A percentile compares a stretch with the other conserved stretches of the same genome.
phyloP scores from a whole-genome alignment of 2,329 filamentous ascomycete genomes.

The Ceratocystis destructans region DNA sequence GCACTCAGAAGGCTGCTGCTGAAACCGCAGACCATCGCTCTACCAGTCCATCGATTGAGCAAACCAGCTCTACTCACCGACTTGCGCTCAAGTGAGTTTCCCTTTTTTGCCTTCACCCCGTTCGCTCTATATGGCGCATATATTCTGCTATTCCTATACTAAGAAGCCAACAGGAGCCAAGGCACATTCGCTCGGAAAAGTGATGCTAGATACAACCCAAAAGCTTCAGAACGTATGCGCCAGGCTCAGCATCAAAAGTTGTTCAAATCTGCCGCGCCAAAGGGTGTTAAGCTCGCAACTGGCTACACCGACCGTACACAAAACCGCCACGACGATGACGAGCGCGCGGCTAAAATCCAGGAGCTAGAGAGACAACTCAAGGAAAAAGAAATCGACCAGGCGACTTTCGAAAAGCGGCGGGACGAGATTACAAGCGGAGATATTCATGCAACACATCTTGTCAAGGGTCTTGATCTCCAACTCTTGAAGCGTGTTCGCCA shows the following conservation, averaged over 20 bases:
- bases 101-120: background rate
- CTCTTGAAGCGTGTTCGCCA: conserved; percentile 54
- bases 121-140: background rate
- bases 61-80: background rate
- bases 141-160: background rate
- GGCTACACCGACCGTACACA: conserved; percentile 78
- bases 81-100: conserved; percentile 35
- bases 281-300: conserved; percentile 62
- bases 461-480: conserved; percentile 84
- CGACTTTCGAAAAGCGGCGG: conserved; percentile 61
- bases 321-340: conserved; percentile 40
- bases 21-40: conserved; percentile 16
- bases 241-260: conserved; percentile 48
- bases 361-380: conserved; percentile 72
- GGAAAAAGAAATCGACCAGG: conserved; percentile 67
- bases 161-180: background rate
- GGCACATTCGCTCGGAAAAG: conserved; percentile 6
- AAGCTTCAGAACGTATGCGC: conserved; percentile 44
- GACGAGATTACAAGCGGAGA: conserved; percentile 74
- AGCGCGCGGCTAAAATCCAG: conserved; percentile 53
- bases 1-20: conserved; percentile 30
- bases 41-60: background rate
- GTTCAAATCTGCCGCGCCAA: conserved; percentile 65
- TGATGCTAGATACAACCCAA: conserved; percentile 28
- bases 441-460: conserved; percentile 64